Evolutionary conservation across 2,329 filamentous ascomycete species (phyloP).

Genomic region (Cadophora malorum): DNA sequence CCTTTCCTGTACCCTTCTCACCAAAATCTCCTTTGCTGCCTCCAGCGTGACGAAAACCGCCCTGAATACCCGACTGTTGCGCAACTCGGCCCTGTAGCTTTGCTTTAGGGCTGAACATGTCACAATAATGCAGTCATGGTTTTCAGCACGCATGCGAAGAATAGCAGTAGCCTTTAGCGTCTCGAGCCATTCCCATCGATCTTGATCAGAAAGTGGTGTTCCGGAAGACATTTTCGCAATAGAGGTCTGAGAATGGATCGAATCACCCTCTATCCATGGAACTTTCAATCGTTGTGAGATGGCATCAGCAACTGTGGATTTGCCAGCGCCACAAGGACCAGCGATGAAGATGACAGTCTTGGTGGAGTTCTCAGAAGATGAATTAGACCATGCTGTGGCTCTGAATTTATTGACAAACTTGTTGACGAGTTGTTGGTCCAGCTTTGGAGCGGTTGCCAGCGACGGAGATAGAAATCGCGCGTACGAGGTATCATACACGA

Average conservation of each 20-base stretch:
- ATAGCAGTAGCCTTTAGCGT: constrained; percentile 39
- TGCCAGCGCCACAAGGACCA: constrained; percentile 52
- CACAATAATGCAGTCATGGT: constrained; percentile 44
- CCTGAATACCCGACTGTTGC: constrained; percentile 30
- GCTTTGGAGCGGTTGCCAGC: constrained; percentile 22
- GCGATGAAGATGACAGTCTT: constrained; percentile 45
- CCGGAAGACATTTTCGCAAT: constrained; percentile 36
- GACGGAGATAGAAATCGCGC: constrained; percentile 31
- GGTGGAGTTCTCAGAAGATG: constrained; percentile 32
- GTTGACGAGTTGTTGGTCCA: constrained; percentile 30
- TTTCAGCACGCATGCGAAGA: constrained; percentile 42
- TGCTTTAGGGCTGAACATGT: constrained; percentile 50
- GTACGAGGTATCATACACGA: constrained; percentile 29
- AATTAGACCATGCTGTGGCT: constrained; percentile 24
- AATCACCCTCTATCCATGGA: constrained; percentile 52
- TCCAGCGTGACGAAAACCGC: constrained; percentile 49
- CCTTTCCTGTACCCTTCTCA: constrained; percentile 41
- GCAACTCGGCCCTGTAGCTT: constrained; percentile 47
- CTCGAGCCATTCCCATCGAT: constrained; percentile 45
- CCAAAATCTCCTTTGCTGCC: constrained; percentile 42
- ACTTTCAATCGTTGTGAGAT: constrained; percentile 43
- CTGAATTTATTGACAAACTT: constrained; percentile 30
- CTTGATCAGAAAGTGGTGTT: constrained; percentile 45
- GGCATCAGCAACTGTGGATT: constrained; percentile 47
- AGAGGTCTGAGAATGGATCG: constrained; percentile 46